phyloP scores from a whole-genome alignment of 176 grass and related monocot genomes.

The Phragmites australis region DNA sequence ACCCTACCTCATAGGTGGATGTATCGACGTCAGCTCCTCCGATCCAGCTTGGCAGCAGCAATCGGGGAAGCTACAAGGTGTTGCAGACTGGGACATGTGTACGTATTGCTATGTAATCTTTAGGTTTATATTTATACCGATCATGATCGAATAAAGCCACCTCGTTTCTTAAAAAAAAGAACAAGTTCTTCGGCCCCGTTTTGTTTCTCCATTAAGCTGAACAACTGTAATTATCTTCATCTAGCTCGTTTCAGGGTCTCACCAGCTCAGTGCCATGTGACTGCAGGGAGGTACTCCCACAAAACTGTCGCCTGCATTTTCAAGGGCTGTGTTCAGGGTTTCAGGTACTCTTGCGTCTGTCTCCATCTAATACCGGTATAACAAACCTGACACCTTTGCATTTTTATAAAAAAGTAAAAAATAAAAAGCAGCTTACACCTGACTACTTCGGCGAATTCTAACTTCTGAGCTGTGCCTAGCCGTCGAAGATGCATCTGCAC shows the following conservation, averaged over 20 bases:
- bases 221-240: neutral
- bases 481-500: neutral
- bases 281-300: constrained; percentile 25
- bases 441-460: neutral
- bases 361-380: neutral
- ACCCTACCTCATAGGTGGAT: too few species aligned
- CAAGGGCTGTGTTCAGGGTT: neutral
- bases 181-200: too few species aligned
- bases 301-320: neutral
- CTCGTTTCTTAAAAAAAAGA: too few species aligned
- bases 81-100: too few species aligned
- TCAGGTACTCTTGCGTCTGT: neutral
- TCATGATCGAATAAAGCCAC: too few species aligned
- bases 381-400: neutral
- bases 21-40: too few species aligned
- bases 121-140: too few species aligned
- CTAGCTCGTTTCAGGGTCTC: neutral
- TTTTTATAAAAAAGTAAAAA: neutral
- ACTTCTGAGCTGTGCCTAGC: neutral
- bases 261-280: constrained; percentile 11
- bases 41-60: too few species aligned
- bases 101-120: too few species aligned
- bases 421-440: neutral
- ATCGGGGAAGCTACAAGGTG: too few species aligned
- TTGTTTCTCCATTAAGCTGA: too few species aligned